Evolutionary conservation across 2,329 filamentous ascomycete genomes (phyloP), one percentile per base, ranked within the genome.

Genomic region (Fusarium buharicum): DNA sequence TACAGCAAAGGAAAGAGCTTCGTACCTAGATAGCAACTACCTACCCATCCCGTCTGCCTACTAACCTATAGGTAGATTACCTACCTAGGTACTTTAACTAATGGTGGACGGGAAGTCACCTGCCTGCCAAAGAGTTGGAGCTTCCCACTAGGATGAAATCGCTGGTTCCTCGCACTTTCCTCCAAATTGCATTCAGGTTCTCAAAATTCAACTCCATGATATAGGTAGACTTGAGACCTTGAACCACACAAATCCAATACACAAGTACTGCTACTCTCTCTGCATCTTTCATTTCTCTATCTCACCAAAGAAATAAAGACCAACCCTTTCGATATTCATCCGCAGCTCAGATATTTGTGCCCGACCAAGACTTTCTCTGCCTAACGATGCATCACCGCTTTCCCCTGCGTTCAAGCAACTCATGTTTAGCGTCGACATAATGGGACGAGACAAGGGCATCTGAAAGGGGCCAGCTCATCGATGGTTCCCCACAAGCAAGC

Each of bases 371-470:
- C 43, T 47, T 17, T 63, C 58, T 50, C 67, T 69, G 68, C 66
- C 68, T 67, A 68, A 70, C 61, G 64, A 70, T 68, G 68, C 68
- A 70, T 70, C 68, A 63, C 64, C 62, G 66, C 67, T 61, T 66
- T 67, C 64, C 55, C 66, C 48, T 64, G 55, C 50, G 58, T 59
- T 69, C 53, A 55, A 65, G 62, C 43, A 66, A 56, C 58, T 61
- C 43, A 37, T 60, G 55, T 62, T 58, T 70, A 70, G 68, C 68
- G 68, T 61, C 62, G 50, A 67, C 50, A 47, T 31, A 57, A 68
- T 70, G 66, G 68, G 62, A 68, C 66, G 64, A 70, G 68, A 69
- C 63, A 68, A 68, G 68, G 68, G 63, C 64, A 57, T 57, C 55
- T 55, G 51, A 68, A 62, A 70, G 68, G 68, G 64, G 68, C 69